A percentile compares a stretch with the other conserved stretches of the same genome.
These are phyloP conservation scores for Paecilomyces sp. DNA, from an alignment of 2,329 filamentous ascomycete genomes.

Conservation along the genomic window DNA sequence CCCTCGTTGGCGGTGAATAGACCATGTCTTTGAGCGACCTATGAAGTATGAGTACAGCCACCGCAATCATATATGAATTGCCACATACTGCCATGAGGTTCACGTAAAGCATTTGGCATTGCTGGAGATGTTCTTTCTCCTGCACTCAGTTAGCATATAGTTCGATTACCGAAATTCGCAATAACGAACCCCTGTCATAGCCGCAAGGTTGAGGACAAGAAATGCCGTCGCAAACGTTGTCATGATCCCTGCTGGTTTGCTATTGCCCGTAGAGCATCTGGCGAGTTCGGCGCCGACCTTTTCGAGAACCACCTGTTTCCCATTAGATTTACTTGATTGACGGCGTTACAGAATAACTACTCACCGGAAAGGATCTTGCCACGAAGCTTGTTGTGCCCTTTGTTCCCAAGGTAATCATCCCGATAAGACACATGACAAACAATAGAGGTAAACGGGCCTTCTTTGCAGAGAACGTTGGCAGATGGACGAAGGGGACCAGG, in stretches of 20 bases:
- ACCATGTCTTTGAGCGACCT: slow-evolving; percentile 43
- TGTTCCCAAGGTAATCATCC: slow-evolving; percentile 45
- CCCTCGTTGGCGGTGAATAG: slow-evolving; percentile 44
- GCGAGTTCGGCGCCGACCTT: slow-evolving; percentile 37
- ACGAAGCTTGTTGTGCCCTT: slow-evolving; percentile 46
- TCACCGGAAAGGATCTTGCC: slow-evolving; percentile 37
- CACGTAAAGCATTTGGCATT: slow-evolving; percentile 45
- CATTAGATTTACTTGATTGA: background rate
- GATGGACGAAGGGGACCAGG: slow-evolving; percentile 46
- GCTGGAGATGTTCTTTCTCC: slow-evolving; percentile 39
- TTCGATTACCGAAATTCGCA: background rate
- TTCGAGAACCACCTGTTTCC: slow-evolving; percentile 22
- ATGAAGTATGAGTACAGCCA: background rate
- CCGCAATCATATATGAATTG: background rate
- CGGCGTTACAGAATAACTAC: slow-evolving; percentile 5
- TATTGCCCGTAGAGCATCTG: slow-evolving; percentile 32
- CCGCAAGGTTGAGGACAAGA: slow-evolving; percentile 43
- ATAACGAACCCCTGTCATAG: slow-evolving; percentile 36
- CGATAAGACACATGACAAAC: slow-evolving; percentile 48
- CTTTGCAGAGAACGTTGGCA: slow-evolving; percentile 46
- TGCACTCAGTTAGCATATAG: slow-evolving; percentile 9
- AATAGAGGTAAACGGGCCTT: slow-evolving; percentile 40
- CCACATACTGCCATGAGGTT: slow-evolving; percentile 38
- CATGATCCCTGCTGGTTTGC: slow-evolving; percentile 36
- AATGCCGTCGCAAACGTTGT: slow-evolving; percentile 42